Evolutionary conservation across 805 yeast species (phyloP), one percentile per base, ranked within the genome.

Genomic region (Kodamaea jinghongensis): DNA sequence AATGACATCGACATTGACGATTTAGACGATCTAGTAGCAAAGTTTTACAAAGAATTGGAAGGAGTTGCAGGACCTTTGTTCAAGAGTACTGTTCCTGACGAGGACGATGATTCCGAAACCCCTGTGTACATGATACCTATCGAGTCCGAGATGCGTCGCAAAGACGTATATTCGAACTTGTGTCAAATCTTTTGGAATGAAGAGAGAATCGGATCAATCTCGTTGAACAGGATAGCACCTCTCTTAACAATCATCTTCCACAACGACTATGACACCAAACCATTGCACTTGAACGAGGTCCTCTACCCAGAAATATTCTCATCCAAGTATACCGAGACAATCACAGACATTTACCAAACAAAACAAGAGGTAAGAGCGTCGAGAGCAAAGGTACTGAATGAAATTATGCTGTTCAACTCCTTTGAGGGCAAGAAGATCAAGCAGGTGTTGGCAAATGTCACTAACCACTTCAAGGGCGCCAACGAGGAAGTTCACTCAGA

Each of bases 401-500:
- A 56, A 26, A 51, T 67, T 17, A 58, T 67, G 64, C 47, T 49
- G 5, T 43, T 57, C 31, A 66, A 53, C 45, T 58, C 67, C 20
- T 68, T 67, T 43, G 70, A 65, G 46, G 75, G 75, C 1, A 67
- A 67, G 46, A 52, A 54, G 14, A 54, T 68, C 16, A 57, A 51
- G 28, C 44, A 48, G 1, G 48, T 68, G 17, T 44, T 69, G 17
- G 44, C 44, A 17, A 54, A 52, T 9, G 41, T 64, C 1, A 47
- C 53, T 4, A 39, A 45, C 3, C 50, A 55, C 37, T 34, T 65
- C 7, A 38, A 42, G 12, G 12, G 23, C 4, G 34, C 43, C 8
- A 44, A 41, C n/a, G 31, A 32, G 2, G 51, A 45, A 4, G 51
- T 50, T 3, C 36, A 39, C 12, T 41, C 45, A 1, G 61, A 51